Percentiles rank a stretch among this genome's conserved stretches.
Evolutionary conservation across 1,284 basidiomycete genomes (phyloP).

Genomic region (Caloboletus firmus): DNA sequence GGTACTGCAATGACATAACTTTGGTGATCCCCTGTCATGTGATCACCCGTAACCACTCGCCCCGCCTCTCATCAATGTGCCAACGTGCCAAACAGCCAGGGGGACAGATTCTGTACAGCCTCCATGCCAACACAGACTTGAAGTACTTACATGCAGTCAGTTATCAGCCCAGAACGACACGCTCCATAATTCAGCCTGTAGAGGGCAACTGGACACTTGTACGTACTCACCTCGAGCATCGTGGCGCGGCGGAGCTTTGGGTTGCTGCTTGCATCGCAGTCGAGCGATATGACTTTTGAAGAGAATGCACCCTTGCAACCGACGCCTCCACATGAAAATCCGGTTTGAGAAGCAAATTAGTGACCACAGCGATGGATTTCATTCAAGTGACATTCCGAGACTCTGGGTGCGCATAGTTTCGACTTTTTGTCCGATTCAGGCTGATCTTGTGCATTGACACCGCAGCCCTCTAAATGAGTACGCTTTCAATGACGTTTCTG

Average conservation of each 20-base stretch:
- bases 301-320: neutral
- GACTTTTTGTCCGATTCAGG: neutral
- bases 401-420: neutral
- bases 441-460: neutral
- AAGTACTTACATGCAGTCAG: too few relatives aligned
- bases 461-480: neutral
- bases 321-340: neutral
- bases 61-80: too few relatives aligned
- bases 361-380: neutral
- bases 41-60: too few relatives aligned
- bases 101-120: too few relatives aligned
- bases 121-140: too few relatives aligned
- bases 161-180: too few relatives aligned
- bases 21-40: too few relatives aligned
- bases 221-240: neutral
- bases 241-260: neutral
- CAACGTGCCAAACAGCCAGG: too few relatives aligned
- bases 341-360: neutral
- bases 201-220: neutral
- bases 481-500: neutral
- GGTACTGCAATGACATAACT: neutral
- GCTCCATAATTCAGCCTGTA: neutral
- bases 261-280: neutral
- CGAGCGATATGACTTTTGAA: neutral
- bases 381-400: too few relatives aligned